Evolutionary conservation across 2,329 filamentous ascomycete species (phyloP).

Genomic region (Didymella pinodella): DNA sequence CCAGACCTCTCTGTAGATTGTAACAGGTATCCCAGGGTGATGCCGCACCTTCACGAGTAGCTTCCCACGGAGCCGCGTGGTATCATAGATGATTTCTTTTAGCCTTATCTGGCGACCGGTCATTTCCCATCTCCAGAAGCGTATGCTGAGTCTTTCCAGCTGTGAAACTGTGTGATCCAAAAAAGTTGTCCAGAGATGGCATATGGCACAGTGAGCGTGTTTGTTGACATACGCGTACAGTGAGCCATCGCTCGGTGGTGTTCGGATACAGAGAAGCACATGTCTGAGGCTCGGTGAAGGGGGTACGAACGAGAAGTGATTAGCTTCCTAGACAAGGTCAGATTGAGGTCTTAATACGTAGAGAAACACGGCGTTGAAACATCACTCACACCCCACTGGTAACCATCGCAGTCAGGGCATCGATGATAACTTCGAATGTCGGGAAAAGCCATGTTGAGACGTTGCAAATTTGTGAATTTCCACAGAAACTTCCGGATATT

Average conservation of each 20-base stretch:
- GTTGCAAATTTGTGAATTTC: not conserved
- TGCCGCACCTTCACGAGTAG: slow-evolving; percentile 1
- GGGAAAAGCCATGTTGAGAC: slow-evolving; percentile 6
- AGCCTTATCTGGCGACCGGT: not conserved
- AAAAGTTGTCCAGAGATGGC: slow-evolving; percentile 15
- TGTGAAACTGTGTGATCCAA: not conserved
- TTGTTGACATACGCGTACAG: slow-evolving; percentile 5
- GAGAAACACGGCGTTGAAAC: too few species aligned
- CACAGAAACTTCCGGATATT: slow-evolving; percentile 6
- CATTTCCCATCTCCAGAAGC: slow-evolving; percentile 24
- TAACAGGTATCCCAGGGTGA: not conserved
- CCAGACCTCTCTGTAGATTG: not conserved
- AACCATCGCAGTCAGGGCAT: slow-evolving; percentile 4
- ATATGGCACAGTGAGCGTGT: slow-evolving; percentile 22
- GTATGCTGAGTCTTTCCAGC: slow-evolving; percentile 17
- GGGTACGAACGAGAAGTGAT: slow-evolving; percentile 8
- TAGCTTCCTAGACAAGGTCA: not conserved
- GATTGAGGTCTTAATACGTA: not conserved
- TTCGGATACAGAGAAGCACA: slow-evolving; percentile 8
- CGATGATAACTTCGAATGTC: slow-evolving; percentile 3
- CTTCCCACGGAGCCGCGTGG: not conserved
- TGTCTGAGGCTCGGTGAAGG: slow-evolving; percentile 3
- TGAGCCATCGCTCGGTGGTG: not conserved
- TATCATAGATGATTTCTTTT: slow-evolving; percentile 3
- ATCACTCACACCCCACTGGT: slow-evolving; percentile 7